Evolutionary conservation across 2,329 filamentous ascomycete genomes (phyloP), one percentile per base, ranked within the genome.

Genomic region (Fonsecaea erecta): DNA sequence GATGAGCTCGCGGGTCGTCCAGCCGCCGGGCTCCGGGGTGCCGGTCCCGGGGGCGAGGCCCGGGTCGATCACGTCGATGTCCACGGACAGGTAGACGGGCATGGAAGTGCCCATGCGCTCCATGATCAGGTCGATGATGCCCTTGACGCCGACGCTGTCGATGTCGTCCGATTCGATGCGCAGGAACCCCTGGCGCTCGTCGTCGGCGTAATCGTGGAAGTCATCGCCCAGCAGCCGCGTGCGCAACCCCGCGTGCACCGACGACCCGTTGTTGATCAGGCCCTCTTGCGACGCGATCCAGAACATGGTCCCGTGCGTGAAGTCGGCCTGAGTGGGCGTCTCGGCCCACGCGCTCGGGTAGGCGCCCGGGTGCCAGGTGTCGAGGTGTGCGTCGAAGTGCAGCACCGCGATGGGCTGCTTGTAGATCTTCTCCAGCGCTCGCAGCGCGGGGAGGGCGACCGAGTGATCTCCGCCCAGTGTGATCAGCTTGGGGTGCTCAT

Each of bases 281-380:
- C 91, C 91, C 76, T 96, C 93, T 32, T 88, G 87, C 55, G 88
- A 88, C 5, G 93, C 93, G 71, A 94, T 85, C 90, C 92, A 94
- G 83, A 96, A 96, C 88, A 96, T 95, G 71, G 87, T 91, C 3
- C 93, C 93, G 77, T 97, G 93, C 74, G 89, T 96, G 80, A 96
- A 95, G 71, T 89, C 85, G 1, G 86, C 84, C 76, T 92, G 90
- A 65, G 86, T 84, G 11, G 70, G 69, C 6, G 63, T 67, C n/a
- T 55, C 52, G 6, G 81, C 77, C 93, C 93, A 97, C 62, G 88
- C 87, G 16, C 85, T 88, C 0, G 91, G 90, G 77, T 96, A 96
- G 71, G 91, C 78, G 35, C 77, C 85, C 1, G 92, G 91, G 75
- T 94, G 88, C 91, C 92, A 95, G 1, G 92, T 95, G 75, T 95